Evolutionary conservation across 129 eudicot genomes (phyloP).

Genomic region (carrot (Daucus carota)): DH1_v3.0 NC_030388.2:29493001-29493500

Average conservation of each 20-base stretch:
- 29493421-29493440: constrained; percentile 30
- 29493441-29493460: neutral
- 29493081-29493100: neutral
- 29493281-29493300: neutral
- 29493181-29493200: neutral
- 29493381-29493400: constrained; percentile 39
- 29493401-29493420: constrained; percentile 40
- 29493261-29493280: neutral
- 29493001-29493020: neutral
- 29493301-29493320: neutral
- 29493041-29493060: neutral
- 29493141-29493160: neutral
- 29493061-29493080: neutral
- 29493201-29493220: neutral
- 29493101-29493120: neutral
- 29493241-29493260: neutral
- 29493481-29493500: neutral
- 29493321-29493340: constrained; percentile 16
- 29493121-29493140: neutral
- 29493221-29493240: neutral
- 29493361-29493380: constrained; percentile 44
- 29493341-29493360: constrained; percentile 32
- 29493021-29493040: neutral
- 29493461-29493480: neutral
- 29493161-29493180: neutral